phyloP scores from a whole-genome alignment of 2,329 filamentous ascomycete species.

The Grosmannia clavigera region DNA sequence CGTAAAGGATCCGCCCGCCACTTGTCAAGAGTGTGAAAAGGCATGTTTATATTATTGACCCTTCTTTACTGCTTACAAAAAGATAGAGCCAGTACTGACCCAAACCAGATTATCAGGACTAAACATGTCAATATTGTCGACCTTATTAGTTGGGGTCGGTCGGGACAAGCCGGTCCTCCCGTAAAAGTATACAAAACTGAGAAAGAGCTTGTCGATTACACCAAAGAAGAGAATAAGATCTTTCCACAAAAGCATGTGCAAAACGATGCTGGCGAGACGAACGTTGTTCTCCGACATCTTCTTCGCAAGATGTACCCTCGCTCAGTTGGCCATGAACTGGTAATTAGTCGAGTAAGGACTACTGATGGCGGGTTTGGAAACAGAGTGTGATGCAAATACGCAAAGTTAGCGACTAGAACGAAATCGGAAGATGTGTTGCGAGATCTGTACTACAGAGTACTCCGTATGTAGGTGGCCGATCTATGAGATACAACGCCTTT shows the following conservation, averaged over 20 bases:
- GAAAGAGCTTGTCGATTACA: not conserved
- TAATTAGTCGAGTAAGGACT: not conserved
- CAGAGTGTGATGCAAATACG: not conserved
- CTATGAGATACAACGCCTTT: no score
- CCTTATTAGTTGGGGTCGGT: conserved; percentile 3
- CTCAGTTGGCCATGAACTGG: not conserved
- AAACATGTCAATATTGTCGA: conserved; percentile 8
- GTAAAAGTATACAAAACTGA: not conserved
- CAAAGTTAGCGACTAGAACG: no score
- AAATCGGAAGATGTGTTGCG: not conserved
- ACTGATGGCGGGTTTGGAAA: not conserved
- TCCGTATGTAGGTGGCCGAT: no score
- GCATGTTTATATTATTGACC: not conserved
- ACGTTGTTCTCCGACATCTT: conserved; percentile 5
- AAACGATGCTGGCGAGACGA: not conserved
- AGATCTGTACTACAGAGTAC: no score
- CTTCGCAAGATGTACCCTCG: not conserved
- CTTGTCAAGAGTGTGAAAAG: not conserved
- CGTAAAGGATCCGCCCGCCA: not conserved
- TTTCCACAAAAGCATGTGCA: not conserved
- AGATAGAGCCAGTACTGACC: not conserved
- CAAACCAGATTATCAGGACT: not conserved
- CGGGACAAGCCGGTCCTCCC: not conserved
- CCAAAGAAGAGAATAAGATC: not conserved
- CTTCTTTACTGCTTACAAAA: not conserved